phyloP scores from a whole-genome alignment of 129 eudicot species.

The Scalesia atractyloides region DNA sequence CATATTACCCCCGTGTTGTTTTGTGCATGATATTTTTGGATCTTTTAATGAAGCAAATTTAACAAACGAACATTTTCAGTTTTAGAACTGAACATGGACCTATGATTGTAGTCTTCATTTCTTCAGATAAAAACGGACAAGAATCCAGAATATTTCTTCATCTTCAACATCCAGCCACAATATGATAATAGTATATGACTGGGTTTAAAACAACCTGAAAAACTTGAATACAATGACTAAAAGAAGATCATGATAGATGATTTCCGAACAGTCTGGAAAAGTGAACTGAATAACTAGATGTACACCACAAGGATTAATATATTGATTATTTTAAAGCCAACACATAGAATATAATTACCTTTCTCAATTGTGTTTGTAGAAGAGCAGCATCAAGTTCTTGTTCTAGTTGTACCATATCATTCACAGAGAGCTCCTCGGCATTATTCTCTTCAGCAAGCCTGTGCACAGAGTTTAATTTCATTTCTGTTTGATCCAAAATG shows the following conservation, averaged over 20 bases:
- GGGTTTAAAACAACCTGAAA: no score
- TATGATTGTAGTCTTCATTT: neutral
- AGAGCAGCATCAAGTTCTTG: conserved; percentile 53
- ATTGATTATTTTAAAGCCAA: neutral
- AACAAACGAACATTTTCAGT: neutral
- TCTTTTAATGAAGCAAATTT: neutral
- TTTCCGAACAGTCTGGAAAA: no score
- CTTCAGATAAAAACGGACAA: neutral
- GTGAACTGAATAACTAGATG: no score
- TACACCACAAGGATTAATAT: no score
- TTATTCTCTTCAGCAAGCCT: conserved; percentile 42
- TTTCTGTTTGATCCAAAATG: neutral
- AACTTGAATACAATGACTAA: no score
- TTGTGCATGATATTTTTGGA: neutral
- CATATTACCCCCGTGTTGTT: neutral
- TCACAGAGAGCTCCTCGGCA: conserved; percentile 28
- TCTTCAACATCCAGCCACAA: no score
- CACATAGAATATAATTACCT: conserved; percentile 37
- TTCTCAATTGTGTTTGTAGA: conserved; percentile 42
- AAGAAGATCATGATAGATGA: no score
- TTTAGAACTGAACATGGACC: neutral
- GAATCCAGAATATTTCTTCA: neutral
- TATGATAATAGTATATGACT: no score
- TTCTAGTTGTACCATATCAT: conserved; percentile 48
- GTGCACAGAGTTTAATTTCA: conserved; percentile 12